Percentiles rank a stretch among this genome's conserved stretches.
These are phyloP conservation scores for Globisporangium cylindrosporum DNA, from an alignment of 352 stramenopile species.

Conservation along the genomic window DNA sequence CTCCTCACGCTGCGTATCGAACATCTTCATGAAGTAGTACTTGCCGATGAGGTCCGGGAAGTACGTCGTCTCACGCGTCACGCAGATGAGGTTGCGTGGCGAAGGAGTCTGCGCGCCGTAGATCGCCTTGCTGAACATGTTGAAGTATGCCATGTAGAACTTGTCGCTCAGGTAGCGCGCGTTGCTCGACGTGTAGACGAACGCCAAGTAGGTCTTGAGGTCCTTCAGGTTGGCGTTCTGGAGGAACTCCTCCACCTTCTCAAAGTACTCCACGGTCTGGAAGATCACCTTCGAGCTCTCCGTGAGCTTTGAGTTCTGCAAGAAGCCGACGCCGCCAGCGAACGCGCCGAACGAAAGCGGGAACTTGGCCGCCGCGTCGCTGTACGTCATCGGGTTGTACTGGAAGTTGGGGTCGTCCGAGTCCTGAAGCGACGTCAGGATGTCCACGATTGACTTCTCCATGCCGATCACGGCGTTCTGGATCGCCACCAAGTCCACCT, in stretches of 20 bases:
- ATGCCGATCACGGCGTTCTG: background rate
- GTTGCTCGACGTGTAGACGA: conserved; percentile 35
- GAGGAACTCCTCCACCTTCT: conserved; percentile 38
- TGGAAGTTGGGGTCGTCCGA: too few relatives aligned
- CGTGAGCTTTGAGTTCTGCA: conserved; percentile 35
- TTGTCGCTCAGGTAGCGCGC: conserved; percentile 34
- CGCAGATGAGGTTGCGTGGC: too few relatives aligned
- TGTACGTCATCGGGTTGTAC: too few relatives aligned
- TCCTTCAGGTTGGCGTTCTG: conserved; percentile 15
- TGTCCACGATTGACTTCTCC: conserved; percentile 18
- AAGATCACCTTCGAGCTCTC: conserved; percentile 44
- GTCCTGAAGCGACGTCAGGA: too few relatives aligned
- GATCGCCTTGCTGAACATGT: conserved; percentile 80
- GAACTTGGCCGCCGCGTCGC: too few relatives aligned
- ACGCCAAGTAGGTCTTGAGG: conserved; percentile 34
- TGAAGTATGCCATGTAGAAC: conserved; percentile 84
- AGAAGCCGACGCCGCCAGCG: conserved; percentile 36
- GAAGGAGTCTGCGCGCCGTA: conserved; percentile 49
- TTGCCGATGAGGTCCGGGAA: conserved; percentile 58
- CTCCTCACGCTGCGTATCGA: conserved; percentile 64
- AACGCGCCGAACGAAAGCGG: conserved; percentile 7
- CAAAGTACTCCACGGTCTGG: conserved; percentile 46
- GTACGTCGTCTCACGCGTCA: conserved; percentile 12
- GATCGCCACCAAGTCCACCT: too few relatives aligned
- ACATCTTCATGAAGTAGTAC: conserved; percentile 78